Evolutionary conservation across 108 stramenopile species (phyloP), one percentile per base, ranked within the genome.

Genomic region (Licmophora abbreviata): DNA sequence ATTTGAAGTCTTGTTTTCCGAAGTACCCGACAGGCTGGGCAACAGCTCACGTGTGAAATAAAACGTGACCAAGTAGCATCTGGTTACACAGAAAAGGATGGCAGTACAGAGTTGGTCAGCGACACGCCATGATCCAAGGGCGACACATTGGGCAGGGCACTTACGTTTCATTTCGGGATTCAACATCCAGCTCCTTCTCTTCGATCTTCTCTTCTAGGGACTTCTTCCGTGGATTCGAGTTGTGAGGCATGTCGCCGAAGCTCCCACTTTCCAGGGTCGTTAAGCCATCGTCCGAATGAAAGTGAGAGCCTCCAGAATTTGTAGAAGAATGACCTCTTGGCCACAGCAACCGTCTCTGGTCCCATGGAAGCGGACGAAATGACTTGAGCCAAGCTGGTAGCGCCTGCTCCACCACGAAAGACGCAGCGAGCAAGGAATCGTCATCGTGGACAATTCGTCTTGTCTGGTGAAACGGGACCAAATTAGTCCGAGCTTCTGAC

Each of bases 111-210:
- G 34, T 48, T 6, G 24, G 59, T 22, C 24, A 7, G 33, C 11
- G 33, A 38, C 17, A 57, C 4, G 11, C 22, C 26, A 29, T 17
- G 15, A 37, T 12, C 44, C 31, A 25, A 54, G 44, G 7, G 51
- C 15, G 21, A 54, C n/a, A 10, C n/a, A 58, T 33, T 20, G 12
- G 21, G n/a, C n/a, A n/a, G n/a, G 29, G 8, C 22, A 71, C 81
- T 77, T 59, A 87, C 79, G 90, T 83, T 64, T 92, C 85, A 28
- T 48, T 28, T 51, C 79, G 41, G 20, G 79, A 74, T 54, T 92
- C 90, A 27, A 52, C 55, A 59, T 85, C 73, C 15, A 82, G 50
- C 52, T 84, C 80, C 38, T 76, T 46, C 45, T 86, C 74, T 48
- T 86, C 89, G 47, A 85, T 69, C 30, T 59, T 48, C 42, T 85